A percentile compares a stretch with the other conserved stretches of the same genome.
Evolutionary conservation across 1,284 basidiomycete genomes (phyloP).

Genomic region (Ganoderma boninense): DNA sequence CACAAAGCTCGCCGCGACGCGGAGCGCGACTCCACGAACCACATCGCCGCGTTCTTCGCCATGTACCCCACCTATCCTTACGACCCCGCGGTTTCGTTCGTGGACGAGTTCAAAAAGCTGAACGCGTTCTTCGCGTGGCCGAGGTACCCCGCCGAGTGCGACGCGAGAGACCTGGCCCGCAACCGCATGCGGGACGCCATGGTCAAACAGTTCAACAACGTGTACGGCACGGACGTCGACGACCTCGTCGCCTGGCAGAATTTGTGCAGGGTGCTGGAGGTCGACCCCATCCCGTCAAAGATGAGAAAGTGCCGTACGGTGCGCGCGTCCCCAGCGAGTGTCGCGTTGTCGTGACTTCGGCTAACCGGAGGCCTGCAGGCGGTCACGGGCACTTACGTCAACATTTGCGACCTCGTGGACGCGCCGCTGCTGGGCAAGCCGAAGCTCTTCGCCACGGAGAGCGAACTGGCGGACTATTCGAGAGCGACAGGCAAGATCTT

Average conservation of each 20-base stretch:
- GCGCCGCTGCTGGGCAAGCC: constrained; percentile 20
- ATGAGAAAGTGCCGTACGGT: constrained; percentile 26
- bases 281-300: constrained; percentile 28
- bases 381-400: constrained; percentile 40
- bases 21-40: not conserved
- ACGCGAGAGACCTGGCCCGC: not conserved
- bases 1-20: not conserved
- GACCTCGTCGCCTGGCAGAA: constrained; percentile 43
- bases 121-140: constrained; percentile 11
- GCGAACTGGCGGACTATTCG: constrained; percentile 39
- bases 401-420: constrained; percentile 47
- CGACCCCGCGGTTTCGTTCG: constrained; percentile 14
- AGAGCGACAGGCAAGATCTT: constrained; percentile 41
- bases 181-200: constrained; percentile 40
- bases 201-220: constrained; percentile 43
- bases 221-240: constrained; percentile 44
- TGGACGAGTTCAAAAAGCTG: constrained; percentile 24
- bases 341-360: not conserved
- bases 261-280: constrained; percentile 37
- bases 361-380: not conserved
- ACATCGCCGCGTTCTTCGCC: constrained; percentile 28
- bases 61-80: constrained; percentile 19
- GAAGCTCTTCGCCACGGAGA: not conserved
- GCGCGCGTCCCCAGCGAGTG: constrained; percentile 2
- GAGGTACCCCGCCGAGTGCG: not conserved